Conservation (phyloP, 441 rosid species). For the Biscutella auriculata region DNA sequence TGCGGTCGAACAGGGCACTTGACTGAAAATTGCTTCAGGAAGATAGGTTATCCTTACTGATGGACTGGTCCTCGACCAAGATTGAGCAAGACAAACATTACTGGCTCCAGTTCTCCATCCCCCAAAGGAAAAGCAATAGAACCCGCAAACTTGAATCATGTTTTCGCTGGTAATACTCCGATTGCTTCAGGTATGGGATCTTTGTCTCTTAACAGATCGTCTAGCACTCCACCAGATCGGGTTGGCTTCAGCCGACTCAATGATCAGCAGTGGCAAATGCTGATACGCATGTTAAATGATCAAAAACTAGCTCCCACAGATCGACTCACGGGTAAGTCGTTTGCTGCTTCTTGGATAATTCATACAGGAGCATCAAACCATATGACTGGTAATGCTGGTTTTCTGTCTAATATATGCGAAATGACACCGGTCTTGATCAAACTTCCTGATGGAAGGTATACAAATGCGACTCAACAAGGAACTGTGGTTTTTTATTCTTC, state of each 20-base stretch:
- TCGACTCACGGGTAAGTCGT: neutral
- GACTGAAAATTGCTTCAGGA: too few species aligned
- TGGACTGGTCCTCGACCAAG: too few species aligned
- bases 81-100: too few species aligned
- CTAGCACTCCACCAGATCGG: too few species aligned
- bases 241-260: neutral
- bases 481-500: rapidly evolving
- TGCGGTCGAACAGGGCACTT: too few species aligned
- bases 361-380: neutral
- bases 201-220: too few species aligned
- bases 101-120: too few species aligned
- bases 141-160: too few species aligned
- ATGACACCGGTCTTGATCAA: neutral
- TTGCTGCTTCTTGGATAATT: neutral
- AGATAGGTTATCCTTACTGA: too few species aligned
- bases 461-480: rapidly evolving
- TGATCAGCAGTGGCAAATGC: neutral
- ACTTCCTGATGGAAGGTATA: neutral
- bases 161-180: too few species aligned
- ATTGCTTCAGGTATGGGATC: too few species aligned
- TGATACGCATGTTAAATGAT: neutral
- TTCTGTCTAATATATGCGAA: neutral
- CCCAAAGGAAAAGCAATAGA: too few species aligned
- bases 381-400: neutral
- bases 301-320: neutral